Base-by-base conservation (phyloP, 2,329 filamentous ascomycete species). In the Trichoderma lentiforme region DNA sequence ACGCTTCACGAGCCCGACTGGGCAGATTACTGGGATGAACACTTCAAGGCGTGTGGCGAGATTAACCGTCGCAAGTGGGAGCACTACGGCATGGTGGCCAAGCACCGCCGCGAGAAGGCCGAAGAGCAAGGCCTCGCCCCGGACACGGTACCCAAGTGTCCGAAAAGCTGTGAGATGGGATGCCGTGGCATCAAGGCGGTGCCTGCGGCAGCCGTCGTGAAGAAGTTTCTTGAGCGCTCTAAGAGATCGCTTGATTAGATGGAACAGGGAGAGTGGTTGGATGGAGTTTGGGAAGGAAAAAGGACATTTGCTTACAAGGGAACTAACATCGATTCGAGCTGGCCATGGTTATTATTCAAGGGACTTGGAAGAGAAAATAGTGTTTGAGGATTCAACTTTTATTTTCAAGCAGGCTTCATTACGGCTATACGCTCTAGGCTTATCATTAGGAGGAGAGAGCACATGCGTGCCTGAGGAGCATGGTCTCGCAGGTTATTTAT, bases 61-160 rank as follows among this genome's bases (percentile, higher is more conserved):
- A 51, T 76, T 39, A 76, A 80, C 18, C 28, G 75, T 3, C 74
- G 77, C n/a, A 76, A 71, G 3, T 75, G 75, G 73, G 76, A 78
- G 28, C 57, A 70, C 1, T 81, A 81, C 53, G 74, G 74, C 36
- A 72, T 60, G 61, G 51, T 76, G 65, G 76, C 75, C 12, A 72
- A 56, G 7, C 76, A 76, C n/a, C 77, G 76, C 34, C 75, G 74
- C 2, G 56, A 72, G 34, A 60, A 65, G 4, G 73, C 75, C 1
- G 57, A 9, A 3, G 56, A 73, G n/a, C 71, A 72, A 7, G 71
- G 71, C 0, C n/a, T 74, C 6, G 56, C 6, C 9, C 39, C 3
- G 57, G 74, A 60, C 53, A 53, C 6, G 57, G 71, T 28, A 64
- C 74, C 36, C 11, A 18, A 5, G 4, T 75, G 73, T 53, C 30